phyloP scores from a whole-genome alignment of 2,329 filamentous ascomycete genomes.

The Pseudocercospora crystallina region DNA sequence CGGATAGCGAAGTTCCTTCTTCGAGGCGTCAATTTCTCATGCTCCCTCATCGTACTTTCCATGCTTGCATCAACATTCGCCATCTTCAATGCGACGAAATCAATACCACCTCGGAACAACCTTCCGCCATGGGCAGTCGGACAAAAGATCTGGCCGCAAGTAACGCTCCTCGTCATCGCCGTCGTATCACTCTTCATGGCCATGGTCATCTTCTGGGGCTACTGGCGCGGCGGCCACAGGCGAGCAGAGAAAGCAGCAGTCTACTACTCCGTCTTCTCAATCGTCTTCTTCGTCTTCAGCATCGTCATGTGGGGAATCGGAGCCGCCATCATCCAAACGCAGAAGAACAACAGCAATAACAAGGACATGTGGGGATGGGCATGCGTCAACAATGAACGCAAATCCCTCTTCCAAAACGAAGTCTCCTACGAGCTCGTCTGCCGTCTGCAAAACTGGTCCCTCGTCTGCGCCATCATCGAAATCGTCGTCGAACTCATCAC shows the following conservation, averaged over 20 bases:
- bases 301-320: constrained; percentile 90
- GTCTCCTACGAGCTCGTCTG: constrained; percentile 89
- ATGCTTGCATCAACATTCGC: constrained; percentile 85
- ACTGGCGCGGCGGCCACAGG: constrained; percentile 83
- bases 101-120: constrained; percentile 71
- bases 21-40: constrained; percentile 95
- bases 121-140: constrained; percentile 80
- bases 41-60: constrained; percentile 87
- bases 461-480: constrained; percentile 97
- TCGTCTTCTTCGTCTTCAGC: constrained; percentile 90
- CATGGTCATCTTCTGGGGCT: constrained; percentile 76
- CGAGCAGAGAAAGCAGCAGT: constrained; percentile 89
- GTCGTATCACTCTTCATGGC: constrained; percentile 79
- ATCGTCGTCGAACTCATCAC: constrained; percentile 88
- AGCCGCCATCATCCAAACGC: constrained; percentile 78
- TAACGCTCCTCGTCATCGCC: constrained; percentile 74
- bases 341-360: constrained; percentile 68
- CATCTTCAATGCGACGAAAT: constrained; percentile 87
- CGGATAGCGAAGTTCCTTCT: constrained; percentile 92
- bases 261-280: constrained; percentile 93
- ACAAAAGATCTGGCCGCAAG: constrained; percentile 86
- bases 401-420: constrained; percentile 73
- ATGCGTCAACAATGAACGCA: constrained; percentile 80
- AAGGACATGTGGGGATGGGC: constrained; percentile 98
- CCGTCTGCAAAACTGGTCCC: constrained; percentile 89